Conservation (phyloP, 192 early-diverging fungal species). For the Dissophora ornata region DNA sequence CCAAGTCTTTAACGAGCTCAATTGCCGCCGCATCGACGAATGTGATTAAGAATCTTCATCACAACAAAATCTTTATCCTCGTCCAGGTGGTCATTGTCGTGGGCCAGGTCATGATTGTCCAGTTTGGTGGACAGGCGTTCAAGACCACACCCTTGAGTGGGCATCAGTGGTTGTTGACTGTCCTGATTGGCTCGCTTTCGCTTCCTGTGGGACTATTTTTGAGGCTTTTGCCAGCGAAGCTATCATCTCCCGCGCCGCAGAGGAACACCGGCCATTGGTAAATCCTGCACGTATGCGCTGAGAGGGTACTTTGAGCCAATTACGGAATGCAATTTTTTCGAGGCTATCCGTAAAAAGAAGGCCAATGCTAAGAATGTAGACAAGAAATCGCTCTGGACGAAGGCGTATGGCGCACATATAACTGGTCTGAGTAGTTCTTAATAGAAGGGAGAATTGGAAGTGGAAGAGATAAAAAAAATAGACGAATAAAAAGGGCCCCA, state of each 20-base stretch:
- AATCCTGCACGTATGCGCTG: conserved; percentile 31
- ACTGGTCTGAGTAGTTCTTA: background rate
- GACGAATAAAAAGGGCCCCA: too few relatives aligned
- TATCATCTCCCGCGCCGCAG: conserved; percentile 8
- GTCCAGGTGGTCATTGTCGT: conserved; percentile 78
- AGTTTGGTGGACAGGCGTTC: conserved; percentile 91
- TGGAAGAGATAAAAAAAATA: background rate
- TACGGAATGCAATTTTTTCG: conserved; percentile 35
- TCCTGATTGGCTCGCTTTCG: conserved; percentile 84
- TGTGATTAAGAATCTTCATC: conserved; percentile 84
- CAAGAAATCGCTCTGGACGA: conserved; percentile 53
- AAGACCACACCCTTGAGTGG: conserved; percentile 74
- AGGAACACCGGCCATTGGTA: conserved; percentile 41
- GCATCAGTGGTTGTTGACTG: conserved; percentile 82
- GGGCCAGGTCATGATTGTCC: conserved; percentile 85
- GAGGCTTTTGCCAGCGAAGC: conserved; percentile 78
- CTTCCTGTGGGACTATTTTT: conserved; percentile 87
- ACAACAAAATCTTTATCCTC: conserved; percentile 82
- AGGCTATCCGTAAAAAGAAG: conserved; percentile 39
- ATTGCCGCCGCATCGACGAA: conserved; percentile 89
- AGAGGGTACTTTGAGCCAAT: conserved; percentile 27
- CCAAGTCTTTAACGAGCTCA: conserved; percentile 95
- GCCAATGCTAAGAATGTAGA: background rate
- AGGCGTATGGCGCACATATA: conserved; percentile 5
- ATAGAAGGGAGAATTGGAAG: background rate